Evolutionary conservation across 148 eudicot genomes (phyloP).

Genomic region (Camellia japonica): DNA sequence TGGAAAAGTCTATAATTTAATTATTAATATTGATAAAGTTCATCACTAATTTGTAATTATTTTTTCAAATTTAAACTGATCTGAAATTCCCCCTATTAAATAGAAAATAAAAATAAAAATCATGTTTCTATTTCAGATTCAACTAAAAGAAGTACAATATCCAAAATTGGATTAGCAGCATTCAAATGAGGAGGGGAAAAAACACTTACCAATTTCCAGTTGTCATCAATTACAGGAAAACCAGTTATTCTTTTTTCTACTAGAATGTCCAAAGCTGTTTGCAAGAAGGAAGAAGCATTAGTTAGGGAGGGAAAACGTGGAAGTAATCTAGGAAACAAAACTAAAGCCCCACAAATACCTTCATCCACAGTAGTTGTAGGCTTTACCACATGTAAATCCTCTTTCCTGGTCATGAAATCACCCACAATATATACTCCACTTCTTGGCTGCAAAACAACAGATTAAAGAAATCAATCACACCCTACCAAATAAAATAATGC

Average conservation of each 20-base stretch:
- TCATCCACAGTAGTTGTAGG: constrained; percentile 81
- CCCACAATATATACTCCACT: constrained; percentile 73
- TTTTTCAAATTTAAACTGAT: too few species aligned
- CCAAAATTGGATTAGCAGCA: too few species aligned
- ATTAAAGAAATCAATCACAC: not conserved
- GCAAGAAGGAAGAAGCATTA: constrained; percentile 10
- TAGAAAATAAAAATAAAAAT: too few species aligned
- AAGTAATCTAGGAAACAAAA: not conserved
- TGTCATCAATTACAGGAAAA: constrained; percentile 81
- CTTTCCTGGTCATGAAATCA: constrained; percentile 78
- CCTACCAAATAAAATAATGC: not conserved
- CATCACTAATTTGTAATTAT: too few species aligned
- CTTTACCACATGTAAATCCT: constrained; percentile 69
- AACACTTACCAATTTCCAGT: constrained; percentile 57
- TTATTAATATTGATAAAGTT: too few species aligned
- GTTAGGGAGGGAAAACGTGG: not conserved
- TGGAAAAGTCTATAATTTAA: too few species aligned
- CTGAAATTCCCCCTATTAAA: too few species aligned
- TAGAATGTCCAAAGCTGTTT: constrained; percentile 50
- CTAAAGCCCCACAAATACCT: constrained; percentile 42
- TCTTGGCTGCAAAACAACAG: constrained; percentile 41
- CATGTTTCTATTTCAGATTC: too few species aligned
- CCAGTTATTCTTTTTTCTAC: constrained; percentile 81
- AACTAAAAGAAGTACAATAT: too few species aligned
- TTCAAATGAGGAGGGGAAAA: not conserved